Evolutionary conservation across 1,284 basidiomycete species (phyloP).

Genomic region (Ceratobasidium sp.): DNA sequence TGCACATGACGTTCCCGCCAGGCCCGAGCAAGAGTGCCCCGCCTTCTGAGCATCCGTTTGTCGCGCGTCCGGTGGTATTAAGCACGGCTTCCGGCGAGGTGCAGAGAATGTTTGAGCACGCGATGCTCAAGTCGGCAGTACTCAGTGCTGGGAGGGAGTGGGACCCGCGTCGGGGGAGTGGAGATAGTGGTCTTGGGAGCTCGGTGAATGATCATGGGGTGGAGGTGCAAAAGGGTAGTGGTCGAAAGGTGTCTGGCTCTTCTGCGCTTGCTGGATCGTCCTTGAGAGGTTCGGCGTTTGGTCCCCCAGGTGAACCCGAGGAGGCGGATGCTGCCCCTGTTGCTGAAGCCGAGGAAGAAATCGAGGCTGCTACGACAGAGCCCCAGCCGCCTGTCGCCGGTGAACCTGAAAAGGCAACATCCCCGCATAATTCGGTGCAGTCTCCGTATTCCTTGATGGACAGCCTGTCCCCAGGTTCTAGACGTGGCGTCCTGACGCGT

Average conservation of each 20-base stretch:
- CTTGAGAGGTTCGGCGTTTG: conserved; percentile 28
- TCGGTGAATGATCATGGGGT: conserved; percentile 34
- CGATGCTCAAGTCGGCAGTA: conserved; percentile 32
- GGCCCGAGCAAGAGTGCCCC: conserved; percentile 18
- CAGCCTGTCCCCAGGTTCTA: conserved; percentile 24
- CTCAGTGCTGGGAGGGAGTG: conserved; percentile 9
- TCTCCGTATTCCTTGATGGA: conserved; percentile 24
- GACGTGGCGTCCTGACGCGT: conserved; percentile 15
- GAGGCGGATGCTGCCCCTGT: not conserved
- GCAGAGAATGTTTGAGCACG: conserved; percentile 40
- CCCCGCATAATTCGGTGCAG: not conserved
- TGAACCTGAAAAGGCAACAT: not conserved
- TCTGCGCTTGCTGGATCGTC: conserved; percentile 1
- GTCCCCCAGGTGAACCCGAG: conserved; percentile 3
- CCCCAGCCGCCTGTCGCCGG: not conserved
- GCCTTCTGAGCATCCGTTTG: conserved; percentile 29
- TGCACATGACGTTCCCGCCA: conserved; percentile 17
- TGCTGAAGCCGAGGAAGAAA: not conserved
- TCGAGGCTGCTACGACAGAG: not conserved
- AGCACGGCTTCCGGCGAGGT: conserved; percentile 24
- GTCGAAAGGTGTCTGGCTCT: conserved; percentile 11
- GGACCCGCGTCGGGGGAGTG: conserved; percentile 33
- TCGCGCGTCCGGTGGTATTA: not conserved
- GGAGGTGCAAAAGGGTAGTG: not conserved
- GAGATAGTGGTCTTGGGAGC: conserved; percentile 29